A percentile compares a stretch with the other conserved stretches of the same genome.
phyloP scores from a whole-genome alignment of 192 early-diverging fungal genomes.

The Coemansia sp. region DNA sequence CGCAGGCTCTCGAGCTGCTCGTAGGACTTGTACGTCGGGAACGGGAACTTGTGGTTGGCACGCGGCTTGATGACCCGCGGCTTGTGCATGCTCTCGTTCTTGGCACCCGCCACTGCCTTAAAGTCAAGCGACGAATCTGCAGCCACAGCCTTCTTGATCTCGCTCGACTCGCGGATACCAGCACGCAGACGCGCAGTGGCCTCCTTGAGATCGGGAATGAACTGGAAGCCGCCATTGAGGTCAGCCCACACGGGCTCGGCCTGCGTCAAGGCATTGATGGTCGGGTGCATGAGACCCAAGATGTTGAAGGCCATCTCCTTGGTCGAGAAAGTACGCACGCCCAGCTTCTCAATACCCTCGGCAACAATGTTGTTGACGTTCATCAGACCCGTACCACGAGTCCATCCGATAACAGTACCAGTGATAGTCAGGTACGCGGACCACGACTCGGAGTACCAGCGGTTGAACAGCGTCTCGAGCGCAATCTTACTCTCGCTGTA shows the following conservation, averaged over 20 bases:
- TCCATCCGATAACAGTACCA: conserved; percentile 97
- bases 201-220: conserved; percentile 59
- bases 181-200: conserved; percentile 10
- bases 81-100: conserved; percentile 63
- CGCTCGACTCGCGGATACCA: conserved; percentile 81
- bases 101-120: conserved; percentile 75
- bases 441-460: conserved; percentile 91
- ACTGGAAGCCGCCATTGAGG: conserved; percentile 90
- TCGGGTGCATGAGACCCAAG: conserved; percentile 83
- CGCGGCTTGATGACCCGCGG: conserved; percentile 88
- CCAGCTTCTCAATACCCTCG: conserved; percentile 68
- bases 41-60: conserved; percentile 95
- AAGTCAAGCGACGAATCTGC: conserved; percentile 80
- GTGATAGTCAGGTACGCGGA: conserved; percentile 78
- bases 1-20: conserved; percentile 64
- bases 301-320: conserved; percentile 96
- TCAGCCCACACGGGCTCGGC: conserved; percentile 91
- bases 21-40: conserved; percentile 66
- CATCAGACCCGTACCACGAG: conserved; percentile 96
- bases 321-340: conserved; percentile 88
- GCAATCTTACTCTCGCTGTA: conserved; percentile 94
- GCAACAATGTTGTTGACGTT: conserved; percentile 86
- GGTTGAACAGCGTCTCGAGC: conserved; percentile 90
- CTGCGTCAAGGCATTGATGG: conserved; percentile 71
- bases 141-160: conserved; percentile 83